Conservation (phyloP, 345 rosid genomes). For the Combretum micranthum region DNA sequence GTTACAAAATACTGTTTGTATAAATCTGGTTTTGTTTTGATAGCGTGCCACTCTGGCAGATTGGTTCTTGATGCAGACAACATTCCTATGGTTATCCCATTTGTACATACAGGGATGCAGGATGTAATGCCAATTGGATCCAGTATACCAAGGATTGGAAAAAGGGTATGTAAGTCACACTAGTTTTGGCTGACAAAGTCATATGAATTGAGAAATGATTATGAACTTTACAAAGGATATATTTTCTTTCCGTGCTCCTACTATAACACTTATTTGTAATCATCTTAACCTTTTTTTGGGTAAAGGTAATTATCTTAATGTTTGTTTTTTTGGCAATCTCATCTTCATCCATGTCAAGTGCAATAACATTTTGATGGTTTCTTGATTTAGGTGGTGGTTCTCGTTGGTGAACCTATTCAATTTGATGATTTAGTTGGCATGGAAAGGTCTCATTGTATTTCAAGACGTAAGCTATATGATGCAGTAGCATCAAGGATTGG, state of each 20-base stretch:
- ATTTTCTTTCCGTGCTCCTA: neutral
- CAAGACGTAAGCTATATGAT: conserved; percentile 75
- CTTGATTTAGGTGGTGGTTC: conserved; percentile 61
- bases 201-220: no score
- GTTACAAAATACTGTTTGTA: neutral
- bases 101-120: conserved; percentile 94
- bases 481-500: conserved; percentile 82
- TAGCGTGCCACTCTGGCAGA: conserved; percentile 25
- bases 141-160: conserved; percentile 81
- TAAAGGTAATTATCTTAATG: neutral
- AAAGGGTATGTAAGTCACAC: conserved; percentile 41
- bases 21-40: neutral
- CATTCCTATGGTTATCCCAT: conserved; percentile 79
- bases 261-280: neutral
- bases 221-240: neutral
- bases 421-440: conserved; percentile 54
- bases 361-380: neutral
- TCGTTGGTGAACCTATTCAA: conserved; percentile 77
- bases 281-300: neutral
- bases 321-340: neutral
- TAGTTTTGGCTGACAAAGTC: no score
- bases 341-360: neutral
- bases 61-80: conserved; percentile 80
- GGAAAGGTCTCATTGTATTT: conserved; percentile 32
- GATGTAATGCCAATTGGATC: conserved; percentile 95